These are phyloP conservation scores for Quercus ilex DNA, from an alignment of 306 rosid genomes.

Conservation along the genomic window DNA sequence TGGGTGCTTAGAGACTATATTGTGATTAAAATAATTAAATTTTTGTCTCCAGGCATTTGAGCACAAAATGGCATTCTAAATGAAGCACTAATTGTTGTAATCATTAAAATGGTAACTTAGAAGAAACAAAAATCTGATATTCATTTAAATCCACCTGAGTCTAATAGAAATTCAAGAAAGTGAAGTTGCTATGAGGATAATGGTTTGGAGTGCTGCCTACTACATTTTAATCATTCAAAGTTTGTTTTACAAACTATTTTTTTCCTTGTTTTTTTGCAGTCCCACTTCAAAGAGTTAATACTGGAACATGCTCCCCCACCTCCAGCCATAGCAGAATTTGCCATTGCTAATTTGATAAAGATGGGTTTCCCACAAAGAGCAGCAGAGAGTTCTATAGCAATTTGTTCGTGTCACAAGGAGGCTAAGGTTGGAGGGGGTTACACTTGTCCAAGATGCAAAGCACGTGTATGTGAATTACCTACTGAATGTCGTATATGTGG, in stretches of 20 bases:
- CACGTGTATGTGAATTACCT: conserved; percentile 95
- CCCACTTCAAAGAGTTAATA: conserved; percentile 79
- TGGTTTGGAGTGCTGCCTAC: background rate
- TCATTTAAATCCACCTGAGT: background rate
- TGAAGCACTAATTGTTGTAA: background rate
- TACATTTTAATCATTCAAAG: background rate
- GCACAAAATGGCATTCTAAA: background rate
- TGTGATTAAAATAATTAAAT: background rate
- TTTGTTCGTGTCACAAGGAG: conserved; percentile 88
- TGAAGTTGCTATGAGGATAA: background rate
- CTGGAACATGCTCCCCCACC: conserved; percentile 98
- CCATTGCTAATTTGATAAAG: conserved; percentile 83
- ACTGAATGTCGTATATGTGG: conserved; percentile 93
- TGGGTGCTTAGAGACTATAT: conserved; percentile 4
- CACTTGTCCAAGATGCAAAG: conserved; percentile 94
- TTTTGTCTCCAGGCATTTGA: background rate
- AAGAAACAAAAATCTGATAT: background rate
- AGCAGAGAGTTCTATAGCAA: conserved; percentile 86
- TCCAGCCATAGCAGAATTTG: conserved; percentile 96
- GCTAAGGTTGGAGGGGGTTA: conserved; percentile 90
- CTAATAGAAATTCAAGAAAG: background rate
- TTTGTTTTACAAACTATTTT: background rate
- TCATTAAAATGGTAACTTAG: background rate
- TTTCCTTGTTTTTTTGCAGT: conserved; percentile 30
- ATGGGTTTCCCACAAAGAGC: conserved; percentile 99